Evolutionary conservation across 1,284 basidiomycete genomes (phyloP), one percentile per base, ranked within the genome.

Genomic region (Cutaneotrichosporon mucoides): DNA sequence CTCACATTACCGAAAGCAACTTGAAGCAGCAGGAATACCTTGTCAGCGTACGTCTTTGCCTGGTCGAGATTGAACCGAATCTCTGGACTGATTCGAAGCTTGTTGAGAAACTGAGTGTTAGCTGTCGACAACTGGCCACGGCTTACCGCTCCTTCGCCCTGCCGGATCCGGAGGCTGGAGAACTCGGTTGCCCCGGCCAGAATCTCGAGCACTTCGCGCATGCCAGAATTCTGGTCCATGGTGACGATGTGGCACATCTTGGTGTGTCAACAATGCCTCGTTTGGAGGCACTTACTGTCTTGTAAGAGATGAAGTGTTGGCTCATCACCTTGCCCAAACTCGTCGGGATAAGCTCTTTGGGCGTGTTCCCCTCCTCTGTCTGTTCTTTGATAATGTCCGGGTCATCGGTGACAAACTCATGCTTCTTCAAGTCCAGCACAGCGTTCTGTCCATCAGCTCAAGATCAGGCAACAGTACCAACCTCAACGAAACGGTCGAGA

Each of bases 401-500:
- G 34, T 52, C 36, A 13, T 54, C 48, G 4, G 44, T 34, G 13
- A 93, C 81, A 33, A 94, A 77, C 53, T 86, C 79, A 1, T 82
- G 82, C 42, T 84, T 73, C 54, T 83, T 81, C 51, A 94, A 75
- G 50, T 80, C 82, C 16, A 76, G 67, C 12, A 93, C 78, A 46
- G 88, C 87, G 56, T 86, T 80, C 74, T 82, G 33, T 24, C 24
- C 24, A 24, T 24, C 24, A 24, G 24, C 24, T 24, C 24, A 24
- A 24, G 24, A 24, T 24, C 24, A 24, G 24, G 24, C 24, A 24
- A 24, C 24, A 24, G 24, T 24, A 57, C 68, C 60, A 35, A 76
- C 76, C 52, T 71, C 80, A 9, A 92, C 85, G 64, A 92, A 82
- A 35, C 86, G 83, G 53, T 90, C 87, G 6, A 92, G 81, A 84